A percentile compares a stretch with the other conserved stretches of the same genome.
phyloP scores from a whole-genome alignment of 2,329 filamentous ascomycete genomes.

The Fusarium sp. region DNA sequence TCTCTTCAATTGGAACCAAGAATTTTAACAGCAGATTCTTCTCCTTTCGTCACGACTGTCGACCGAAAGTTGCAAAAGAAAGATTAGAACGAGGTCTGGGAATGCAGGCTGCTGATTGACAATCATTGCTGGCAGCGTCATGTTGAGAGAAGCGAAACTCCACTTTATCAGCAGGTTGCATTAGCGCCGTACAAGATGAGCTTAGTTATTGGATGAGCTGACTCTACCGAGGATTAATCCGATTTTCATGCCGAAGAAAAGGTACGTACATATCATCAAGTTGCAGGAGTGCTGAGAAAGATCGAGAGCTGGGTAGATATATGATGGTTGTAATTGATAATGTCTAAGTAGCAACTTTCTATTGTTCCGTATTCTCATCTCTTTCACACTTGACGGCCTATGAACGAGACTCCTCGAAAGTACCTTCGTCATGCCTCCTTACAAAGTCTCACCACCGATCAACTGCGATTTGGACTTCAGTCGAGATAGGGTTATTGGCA shows the following conservation, averaged over 20 bases:
- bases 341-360: too few species aligned
- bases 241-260: not conserved
- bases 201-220: not conserved
- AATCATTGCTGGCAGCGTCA: not conserved
- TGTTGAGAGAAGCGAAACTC: not conserved
- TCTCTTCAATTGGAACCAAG: not conserved
- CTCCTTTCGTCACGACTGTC: accelerated
- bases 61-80: not conserved
- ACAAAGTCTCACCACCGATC: accelerated
- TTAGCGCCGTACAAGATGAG: not conserved
- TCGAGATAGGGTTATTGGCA: not conserved
- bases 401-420: accelerated
- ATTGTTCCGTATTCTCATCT: too few species aligned
- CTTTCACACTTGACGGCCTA: not conserved
- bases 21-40: accelerated
- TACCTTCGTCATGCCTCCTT: not conserved
- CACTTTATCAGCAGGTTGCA: conserved; percentile 34
- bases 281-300: not conserved
- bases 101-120: not conserved
- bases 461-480: not conserved
- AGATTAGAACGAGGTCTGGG: not conserved
- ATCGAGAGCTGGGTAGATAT: not conserved
- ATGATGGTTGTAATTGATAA: not conserved
- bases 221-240: not conserved
- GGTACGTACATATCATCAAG: conserved; percentile 5